These are phyloP conservation scores for Penicillium macrosclerotiorum DNA, from an alignment of 495 filamentous ascomycete genomes.

Conservation along the genomic window DNA sequence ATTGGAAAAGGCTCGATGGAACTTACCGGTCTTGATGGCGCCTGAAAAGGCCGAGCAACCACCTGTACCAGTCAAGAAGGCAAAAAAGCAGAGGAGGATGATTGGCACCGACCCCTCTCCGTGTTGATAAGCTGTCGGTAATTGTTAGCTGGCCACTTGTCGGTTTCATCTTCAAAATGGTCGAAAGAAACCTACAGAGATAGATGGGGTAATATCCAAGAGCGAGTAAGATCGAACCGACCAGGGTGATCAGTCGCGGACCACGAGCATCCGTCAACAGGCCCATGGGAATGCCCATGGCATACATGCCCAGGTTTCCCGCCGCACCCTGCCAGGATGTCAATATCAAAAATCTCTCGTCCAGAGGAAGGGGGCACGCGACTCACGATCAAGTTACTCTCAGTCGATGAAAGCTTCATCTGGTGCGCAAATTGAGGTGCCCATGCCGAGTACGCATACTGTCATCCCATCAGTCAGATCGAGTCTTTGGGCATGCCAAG, in stretches of 20 bases:
- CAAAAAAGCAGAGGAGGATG: slow-evolving; percentile 72
- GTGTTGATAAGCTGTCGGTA: slow-evolving; percentile 46
- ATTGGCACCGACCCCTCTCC: slow-evolving; percentile 62
- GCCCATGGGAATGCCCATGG: slow-evolving; percentile 83
- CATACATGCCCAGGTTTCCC: slow-evolving; percentile 97
- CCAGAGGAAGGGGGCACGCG: not conserved
- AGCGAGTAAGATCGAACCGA: slow-evolving; percentile 68
- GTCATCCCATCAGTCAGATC: slow-evolving; percentile 10
- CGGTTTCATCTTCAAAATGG: not conserved
- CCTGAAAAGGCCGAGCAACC: slow-evolving; percentile 84
- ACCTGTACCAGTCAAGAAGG: slow-evolving; percentile 80
- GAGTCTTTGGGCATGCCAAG: not conserved
- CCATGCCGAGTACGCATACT: slow-evolving; percentile 99
- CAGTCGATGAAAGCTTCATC: slow-evolving; percentile 81
- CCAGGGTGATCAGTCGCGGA: slow-evolving; percentile 70
- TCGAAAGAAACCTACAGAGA: slow-evolving; percentile 41
- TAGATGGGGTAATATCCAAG: slow-evolving; percentile 82
- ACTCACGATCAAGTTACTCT: slow-evolving; percentile 84
- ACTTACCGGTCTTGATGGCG: slow-evolving; percentile 71
- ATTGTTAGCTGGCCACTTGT: slow-evolving; percentile 4
- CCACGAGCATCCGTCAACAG: slow-evolving; percentile 83
- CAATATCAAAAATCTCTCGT: slow-evolving; percentile 8
- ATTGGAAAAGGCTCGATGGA: not conserved
- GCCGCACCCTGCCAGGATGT: slow-evolving; percentile 59
- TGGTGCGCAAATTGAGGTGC: slow-evolving; percentile 88